phyloP scores from a whole-genome alignment of 495 filamentous ascomycete genomes.

The Tuber brumale region DNA sequence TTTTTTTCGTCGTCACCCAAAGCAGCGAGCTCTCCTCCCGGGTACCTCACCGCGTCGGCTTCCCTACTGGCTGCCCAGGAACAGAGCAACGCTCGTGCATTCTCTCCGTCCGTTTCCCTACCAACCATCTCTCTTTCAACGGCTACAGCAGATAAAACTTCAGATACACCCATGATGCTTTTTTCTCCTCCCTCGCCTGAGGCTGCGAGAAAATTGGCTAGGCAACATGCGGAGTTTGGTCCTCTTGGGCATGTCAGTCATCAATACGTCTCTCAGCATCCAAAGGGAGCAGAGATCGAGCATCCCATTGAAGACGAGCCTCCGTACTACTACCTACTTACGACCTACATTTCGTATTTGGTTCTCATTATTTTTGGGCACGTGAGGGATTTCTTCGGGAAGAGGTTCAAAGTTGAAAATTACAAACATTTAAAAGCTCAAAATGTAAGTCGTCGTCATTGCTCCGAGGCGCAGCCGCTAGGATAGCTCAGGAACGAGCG shows the following conservation, averaged over 20 bases:
- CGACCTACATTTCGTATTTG: constrained; percentile 94
- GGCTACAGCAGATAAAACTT: constrained; percentile 65
- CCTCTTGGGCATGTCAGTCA: constrained; percentile 73
- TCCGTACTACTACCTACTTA: constrained; percentile 91
- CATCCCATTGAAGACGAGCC: constrained; percentile 90
- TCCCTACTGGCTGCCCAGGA: constrained; percentile 56
- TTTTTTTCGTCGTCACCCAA: constrained; percentile 65
- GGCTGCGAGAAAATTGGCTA: constrained; percentile 66
- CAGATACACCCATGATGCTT: constrained; percentile 47
- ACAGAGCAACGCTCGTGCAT: constrained; percentile 54
- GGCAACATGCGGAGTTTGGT: constrained; percentile 85
- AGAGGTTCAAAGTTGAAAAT: constrained; percentile 73
- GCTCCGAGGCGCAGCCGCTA: constrained; percentile 26
- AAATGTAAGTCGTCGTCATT: constrained; percentile 47
- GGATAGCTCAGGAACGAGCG: not conserved
- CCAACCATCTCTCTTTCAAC: constrained; percentile 91
- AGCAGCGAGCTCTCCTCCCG: constrained; percentile 53
- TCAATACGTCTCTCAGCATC: constrained; percentile 75
- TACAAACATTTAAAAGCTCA: constrained; percentile 75
- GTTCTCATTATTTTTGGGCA: constrained; percentile 94
- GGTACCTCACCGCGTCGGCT: constrained; percentile 49
- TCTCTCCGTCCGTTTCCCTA: constrained; percentile 64
- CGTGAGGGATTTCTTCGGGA: constrained; percentile 94
- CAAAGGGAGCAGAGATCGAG: constrained; percentile 63
- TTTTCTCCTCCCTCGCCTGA: constrained; percentile 88